A percentile compares a stretch with the other conserved stretches of the same genome.
Conservation (phyloP, 768 basidiomycete species). For the Mycena epipterygia region DNA sequence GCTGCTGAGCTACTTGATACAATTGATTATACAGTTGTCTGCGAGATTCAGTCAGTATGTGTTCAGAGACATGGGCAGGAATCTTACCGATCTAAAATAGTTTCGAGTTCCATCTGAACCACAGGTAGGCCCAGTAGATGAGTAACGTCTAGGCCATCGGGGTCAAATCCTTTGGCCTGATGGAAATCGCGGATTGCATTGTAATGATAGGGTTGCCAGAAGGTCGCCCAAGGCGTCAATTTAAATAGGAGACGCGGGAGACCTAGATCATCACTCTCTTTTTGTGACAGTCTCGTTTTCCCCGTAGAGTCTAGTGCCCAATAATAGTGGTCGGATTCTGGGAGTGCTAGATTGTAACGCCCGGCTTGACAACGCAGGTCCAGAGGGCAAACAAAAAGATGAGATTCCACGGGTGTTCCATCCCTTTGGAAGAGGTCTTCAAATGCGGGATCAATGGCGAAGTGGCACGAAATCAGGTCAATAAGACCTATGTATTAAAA, state of each 20-base stretch:
- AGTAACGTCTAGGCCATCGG: not conserved
- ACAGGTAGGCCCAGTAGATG: not conserved
- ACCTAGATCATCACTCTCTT: not conserved
- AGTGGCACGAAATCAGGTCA: not conserved
- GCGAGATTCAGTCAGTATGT: too few species aligned
- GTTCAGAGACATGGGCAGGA: too few species aligned
- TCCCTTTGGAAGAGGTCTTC: not conserved
- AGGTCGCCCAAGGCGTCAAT: not conserved
- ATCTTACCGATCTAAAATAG: too few species aligned
- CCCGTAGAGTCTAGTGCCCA: not conserved
- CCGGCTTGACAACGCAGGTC: too few species aligned
- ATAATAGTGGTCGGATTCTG: not conserved
- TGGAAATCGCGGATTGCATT: conserved; percentile 3
- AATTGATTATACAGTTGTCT: too few species aligned
- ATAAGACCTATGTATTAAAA: not conserved
- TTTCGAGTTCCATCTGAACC: conserved; percentile 7
- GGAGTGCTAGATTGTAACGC: not conserved
- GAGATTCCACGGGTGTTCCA: not conserved
- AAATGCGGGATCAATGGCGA: not conserved
- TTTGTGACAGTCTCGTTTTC: not conserved
- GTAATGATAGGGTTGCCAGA: conserved; percentile 20
- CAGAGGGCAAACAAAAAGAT: not conserved
- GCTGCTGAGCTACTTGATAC: too few species aligned
- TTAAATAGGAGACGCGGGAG: not conserved
- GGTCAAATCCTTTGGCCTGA: not conserved